These are phyloP conservation scores for Hypoxylon intermedium DNA, from an alignment of 495 filamentous ascomycete species.

Conservation along the genomic window DNA sequence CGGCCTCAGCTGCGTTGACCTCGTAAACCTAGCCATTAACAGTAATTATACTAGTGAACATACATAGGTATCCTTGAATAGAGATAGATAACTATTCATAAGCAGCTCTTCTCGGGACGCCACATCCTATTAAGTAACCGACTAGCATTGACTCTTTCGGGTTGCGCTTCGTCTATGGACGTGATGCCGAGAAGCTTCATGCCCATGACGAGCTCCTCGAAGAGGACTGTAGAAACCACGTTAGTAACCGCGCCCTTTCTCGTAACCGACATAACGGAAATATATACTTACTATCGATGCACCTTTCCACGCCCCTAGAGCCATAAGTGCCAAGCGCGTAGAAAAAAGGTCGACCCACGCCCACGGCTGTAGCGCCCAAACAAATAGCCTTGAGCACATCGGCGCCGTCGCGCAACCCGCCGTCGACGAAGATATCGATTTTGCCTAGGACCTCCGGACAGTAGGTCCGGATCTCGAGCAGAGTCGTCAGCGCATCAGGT, in stretches of 20 bases:
- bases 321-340: constrained; percentile 88
- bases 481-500: constrained; percentile 83
- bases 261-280: no score
- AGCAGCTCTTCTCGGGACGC: constrained; percentile 38
- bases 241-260: no score
- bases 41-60: neutral
- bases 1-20: no score
- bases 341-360: constrained; percentile 84
- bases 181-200: constrained; percentile 40
- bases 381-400: constrained; percentile 90
- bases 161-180: constrained; percentile 30
- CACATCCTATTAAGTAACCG: constrained; percentile 42
- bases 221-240: constrained; percentile 25
- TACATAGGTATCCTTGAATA: neutral
- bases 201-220: constrained; percentile 32
- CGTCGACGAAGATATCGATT: constrained; percentile 83
- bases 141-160: constrained; percentile 41
- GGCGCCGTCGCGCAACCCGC: constrained; percentile 79
- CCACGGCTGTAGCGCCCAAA: constrained; percentile 82
- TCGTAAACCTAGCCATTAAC: no score
- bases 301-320: constrained; percentile 70
- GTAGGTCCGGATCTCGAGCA: constrained; percentile 68
- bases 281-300: constrained; percentile 39
- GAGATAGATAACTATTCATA: neutral
- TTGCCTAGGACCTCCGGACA: constrained; percentile 69